Evolutionary conservation across 108 stramenopile genomes (phyloP).

Genomic region (Seminavis robusta): DNA sequence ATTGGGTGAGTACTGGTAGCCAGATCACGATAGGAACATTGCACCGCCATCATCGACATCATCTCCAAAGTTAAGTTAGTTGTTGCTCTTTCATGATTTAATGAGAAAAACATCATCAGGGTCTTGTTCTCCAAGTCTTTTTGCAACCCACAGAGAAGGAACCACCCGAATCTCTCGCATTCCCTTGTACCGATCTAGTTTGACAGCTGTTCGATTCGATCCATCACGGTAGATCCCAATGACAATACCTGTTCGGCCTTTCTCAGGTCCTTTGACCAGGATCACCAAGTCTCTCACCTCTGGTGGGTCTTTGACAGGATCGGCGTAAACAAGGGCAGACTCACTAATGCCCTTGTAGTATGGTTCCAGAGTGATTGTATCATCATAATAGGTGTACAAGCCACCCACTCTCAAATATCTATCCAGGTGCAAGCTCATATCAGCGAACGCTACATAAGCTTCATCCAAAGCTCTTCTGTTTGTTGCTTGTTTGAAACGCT

Average conservation of each 20-base stretch:
- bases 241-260: constrained; percentile 81
- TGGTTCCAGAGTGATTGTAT: constrained; percentile 57
- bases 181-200: constrained; percentile 70
- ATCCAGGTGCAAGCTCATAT: constrained; percentile 84
- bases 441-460: constrained; percentile 76
- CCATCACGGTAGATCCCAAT: constrained; percentile 80
- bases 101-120: constrained; percentile 87
- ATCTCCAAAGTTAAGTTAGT: too few species aligned
- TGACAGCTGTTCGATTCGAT: constrained; percentile 59
- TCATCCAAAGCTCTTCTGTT: constrained; percentile 54
- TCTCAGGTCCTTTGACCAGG: constrained; percentile 72
- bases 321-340: constrained; percentile 61
- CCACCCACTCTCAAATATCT: constrained; percentile 79
- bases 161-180: constrained; percentile 82
- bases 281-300: constrained; percentile 79
- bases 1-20: too few species aligned
- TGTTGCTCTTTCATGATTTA: too few species aligned
- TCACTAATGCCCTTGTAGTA: constrained; percentile 58
- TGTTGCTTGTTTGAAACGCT: constrained; percentile 61
- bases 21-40: too few species aligned
- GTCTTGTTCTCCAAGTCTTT: constrained; percentile 82
- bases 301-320: constrained; percentile 79
- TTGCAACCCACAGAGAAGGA: constrained; percentile 66
- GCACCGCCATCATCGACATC: too few species aligned
- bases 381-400: constrained; percentile 80